Evolutionary conservation across 495 filamentous ascomycete species (phyloP).

Genomic region (Xylaria palmicola): DNA sequence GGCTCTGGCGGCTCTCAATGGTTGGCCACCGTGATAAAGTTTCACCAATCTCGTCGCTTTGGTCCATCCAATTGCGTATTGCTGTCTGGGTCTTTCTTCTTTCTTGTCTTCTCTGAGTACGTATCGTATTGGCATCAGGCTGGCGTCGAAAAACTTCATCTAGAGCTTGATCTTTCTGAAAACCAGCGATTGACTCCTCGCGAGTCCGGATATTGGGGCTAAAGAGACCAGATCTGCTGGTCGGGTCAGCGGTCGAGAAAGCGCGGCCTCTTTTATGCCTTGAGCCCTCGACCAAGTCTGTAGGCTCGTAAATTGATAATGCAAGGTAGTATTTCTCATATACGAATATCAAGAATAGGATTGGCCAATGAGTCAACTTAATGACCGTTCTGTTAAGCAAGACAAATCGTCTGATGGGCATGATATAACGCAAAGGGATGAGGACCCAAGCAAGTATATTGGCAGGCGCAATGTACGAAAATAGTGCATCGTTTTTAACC

Average conservation of each 20-base stretch:
- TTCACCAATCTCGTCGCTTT: slow-evolving; percentile 60
- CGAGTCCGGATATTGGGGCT: slow-evolving; percentile 68
- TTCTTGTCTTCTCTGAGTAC: slow-evolving; percentile 54
- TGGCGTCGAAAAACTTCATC: slow-evolving; percentile 81
- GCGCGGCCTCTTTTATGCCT: slow-evolving; percentile 38
- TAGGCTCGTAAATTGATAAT: slow-evolving; percentile 67
- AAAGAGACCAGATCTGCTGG: slow-evolving; percentile 56
- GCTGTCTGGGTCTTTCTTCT: slow-evolving; percentile 68
- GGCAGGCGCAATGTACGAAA: slow-evolving; percentile 85
- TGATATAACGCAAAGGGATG: slow-evolving; percentile 71
- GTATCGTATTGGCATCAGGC: slow-evolving; percentile 42
- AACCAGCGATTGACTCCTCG: slow-evolving; percentile 79
- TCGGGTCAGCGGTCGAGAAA: slow-evolving; percentile 55
- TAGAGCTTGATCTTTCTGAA: slow-evolving; percentile 84
- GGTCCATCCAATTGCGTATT: slow-evolving; percentile 85
- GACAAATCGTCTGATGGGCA: slow-evolving; percentile 78
- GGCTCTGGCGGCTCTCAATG: slow-evolving; percentile 42
- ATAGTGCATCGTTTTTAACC: slow-evolving; percentile 92
- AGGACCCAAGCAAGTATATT: slow-evolving; percentile 88
- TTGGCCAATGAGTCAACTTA: slow-evolving; percentile 84
- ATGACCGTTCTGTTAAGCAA: slow-evolving; percentile 81
- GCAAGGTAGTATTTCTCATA: slow-evolving; percentile 81
- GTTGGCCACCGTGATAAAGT: slow-evolving; percentile 54
- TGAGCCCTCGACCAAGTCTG: slow-evolving; percentile 62
- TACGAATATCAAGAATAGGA: slow-evolving; percentile 77